Percentiles rank a stretch among this genome's conserved stretches.
phyloP scores from a whole-genome alignment of 768 basidiomycete species.

The Psilocybe azurescens region DNA sequence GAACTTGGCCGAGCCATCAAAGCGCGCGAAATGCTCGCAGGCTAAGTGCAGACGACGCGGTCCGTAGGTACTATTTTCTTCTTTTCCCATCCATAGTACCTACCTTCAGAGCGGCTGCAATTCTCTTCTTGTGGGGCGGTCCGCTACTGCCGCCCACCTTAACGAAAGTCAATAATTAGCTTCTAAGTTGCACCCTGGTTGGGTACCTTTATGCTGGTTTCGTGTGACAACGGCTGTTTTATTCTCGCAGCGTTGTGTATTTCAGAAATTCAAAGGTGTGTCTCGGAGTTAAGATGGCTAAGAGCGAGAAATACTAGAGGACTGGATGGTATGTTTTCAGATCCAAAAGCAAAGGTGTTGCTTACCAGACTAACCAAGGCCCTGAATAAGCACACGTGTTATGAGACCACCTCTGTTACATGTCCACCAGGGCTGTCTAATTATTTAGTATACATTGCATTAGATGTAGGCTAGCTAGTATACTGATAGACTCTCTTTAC shows the following conservation, averaged over 20 bases:
- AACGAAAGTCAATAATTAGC: conserved; percentile 11
- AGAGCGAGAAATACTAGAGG: background rate
- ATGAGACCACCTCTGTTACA: no score
- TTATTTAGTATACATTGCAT: no score
- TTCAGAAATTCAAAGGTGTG: background rate
- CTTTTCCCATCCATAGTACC: background rate
- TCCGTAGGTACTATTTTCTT: background rate
- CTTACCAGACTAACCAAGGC: no score
- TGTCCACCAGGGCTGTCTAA: no score
- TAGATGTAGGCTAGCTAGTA: no score
- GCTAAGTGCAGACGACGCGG: background rate
- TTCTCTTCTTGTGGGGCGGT: no score
- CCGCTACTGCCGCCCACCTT: no score
- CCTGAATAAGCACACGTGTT: no score
- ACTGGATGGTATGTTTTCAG: no score
- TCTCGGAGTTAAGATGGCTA: background rate
- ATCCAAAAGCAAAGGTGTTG: no score
- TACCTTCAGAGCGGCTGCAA: background rate
- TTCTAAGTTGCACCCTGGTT: conserved; percentile 9
- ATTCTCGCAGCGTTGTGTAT: background rate
- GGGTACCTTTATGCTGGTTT: conserved; percentile 19
- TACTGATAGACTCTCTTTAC: no score
- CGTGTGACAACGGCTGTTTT: background rate
- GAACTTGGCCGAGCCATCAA: conserved; percentile 32
- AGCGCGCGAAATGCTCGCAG: background rate